Base-by-base conservation (phyloP, 2,329 filamentous ascomycete genomes). In the Neonectria coccinea region DNA sequence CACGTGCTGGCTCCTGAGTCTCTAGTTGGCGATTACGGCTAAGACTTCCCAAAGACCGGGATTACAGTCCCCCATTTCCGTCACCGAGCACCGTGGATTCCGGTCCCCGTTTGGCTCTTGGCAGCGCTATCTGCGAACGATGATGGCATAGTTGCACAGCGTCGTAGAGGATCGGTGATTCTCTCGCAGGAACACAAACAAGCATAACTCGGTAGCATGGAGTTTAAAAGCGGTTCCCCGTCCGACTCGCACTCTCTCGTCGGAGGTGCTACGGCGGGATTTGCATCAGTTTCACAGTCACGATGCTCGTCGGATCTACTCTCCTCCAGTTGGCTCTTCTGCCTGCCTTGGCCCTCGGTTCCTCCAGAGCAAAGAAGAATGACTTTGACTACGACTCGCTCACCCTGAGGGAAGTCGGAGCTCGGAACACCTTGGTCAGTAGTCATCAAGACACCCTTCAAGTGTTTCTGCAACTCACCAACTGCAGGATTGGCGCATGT, bases 401-500 rank as follows among this genome's bases (percentile, higher is more conserved):
- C 4, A 76, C 67, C 10, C 45, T 78, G 14, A 66, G 79, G 11
- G 79, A 80, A 52, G 78, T 80, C 2, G 79, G 79, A 4, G 75
- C 77, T 9, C 75, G 79, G 6, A 81, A 80, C 67, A 80, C 79
- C 1, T 59, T 80, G 33, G 79, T 80, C 4, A 42, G 73, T 62
- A 12, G 5, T 18, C 16, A 5, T 18, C 10, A 1, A 1, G 22
- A 8, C 5, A 16, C 10, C 27, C 1, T 4, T 22, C 0, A 2
- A 1, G n/a, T 8, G 11, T 1, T 1, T 2, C 0, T 2, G 2
- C 8, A 9, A 33, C 54, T 71, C 3, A 71, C 42, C 14, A 29
- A 16, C 0, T 1, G 2, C 18, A 81, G 78, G 78, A 80, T 52
- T 81, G 79, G 79, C 76, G 80, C 14, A 67, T 81, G 1, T 81